These are phyloP conservation scores for Arthrobotrys iridis DNA, from an alignment of 2,329 filamentous ascomycete species.

Conservation along the genomic window DNA sequence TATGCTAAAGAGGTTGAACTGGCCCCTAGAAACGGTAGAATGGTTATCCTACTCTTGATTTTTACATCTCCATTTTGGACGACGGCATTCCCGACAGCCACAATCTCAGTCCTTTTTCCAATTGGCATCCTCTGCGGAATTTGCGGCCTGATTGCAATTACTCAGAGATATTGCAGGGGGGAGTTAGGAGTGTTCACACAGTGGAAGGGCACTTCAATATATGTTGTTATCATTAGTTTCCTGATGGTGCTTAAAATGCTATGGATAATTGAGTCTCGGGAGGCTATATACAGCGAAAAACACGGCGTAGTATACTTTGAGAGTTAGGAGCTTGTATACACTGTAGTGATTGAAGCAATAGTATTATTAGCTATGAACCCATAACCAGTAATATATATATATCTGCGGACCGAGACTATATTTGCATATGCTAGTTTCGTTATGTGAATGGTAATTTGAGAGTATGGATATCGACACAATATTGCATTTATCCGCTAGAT, in stretches of 20 bases:
- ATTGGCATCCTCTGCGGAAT: not conserved
- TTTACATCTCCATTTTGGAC: conserved; percentile 30
- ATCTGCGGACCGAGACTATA: too few species aligned
- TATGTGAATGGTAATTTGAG: too few species aligned
- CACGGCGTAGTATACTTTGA: not conserved
- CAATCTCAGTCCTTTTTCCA: not conserved
- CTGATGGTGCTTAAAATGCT: conserved; percentile 18
- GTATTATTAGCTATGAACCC: too few species aligned
- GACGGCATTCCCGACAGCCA: conserved; percentile 17
- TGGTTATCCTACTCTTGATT: conserved; percentile 1
- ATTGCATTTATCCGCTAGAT: too few species aligned
- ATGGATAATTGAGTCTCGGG: conserved; percentile 19
- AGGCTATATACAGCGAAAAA: conserved; percentile 13
- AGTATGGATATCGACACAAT: too few species aligned
- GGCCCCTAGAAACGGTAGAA: not conserved
- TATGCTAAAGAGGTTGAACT: not conserved
- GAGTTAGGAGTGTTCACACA: not conserved
- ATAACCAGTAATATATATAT: too few species aligned
- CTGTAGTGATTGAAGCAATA: too few species aligned
- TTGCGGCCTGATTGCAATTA: not conserved
- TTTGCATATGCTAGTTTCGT: too few species aligned
- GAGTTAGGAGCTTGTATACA: too few species aligned
- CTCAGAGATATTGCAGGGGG: not conserved
- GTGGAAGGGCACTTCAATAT: not conserved
- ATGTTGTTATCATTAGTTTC: conserved; percentile 1